Conservation (phyloP, 768 basidiomycete species). For the Hypholoma sublateritium region DNA sequence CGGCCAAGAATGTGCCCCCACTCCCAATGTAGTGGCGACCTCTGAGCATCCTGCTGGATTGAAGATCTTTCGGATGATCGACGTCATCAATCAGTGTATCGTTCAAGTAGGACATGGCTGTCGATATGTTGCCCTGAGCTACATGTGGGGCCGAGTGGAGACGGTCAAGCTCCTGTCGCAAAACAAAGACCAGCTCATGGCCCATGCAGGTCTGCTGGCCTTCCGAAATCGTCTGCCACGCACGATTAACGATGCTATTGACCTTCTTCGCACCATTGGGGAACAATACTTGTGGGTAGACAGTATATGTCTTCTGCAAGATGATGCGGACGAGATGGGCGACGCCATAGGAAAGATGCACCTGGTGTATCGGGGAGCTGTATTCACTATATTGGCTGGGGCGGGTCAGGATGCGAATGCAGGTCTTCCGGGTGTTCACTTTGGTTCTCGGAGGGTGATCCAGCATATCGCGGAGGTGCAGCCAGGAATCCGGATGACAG, state of each 20-base stretch:
- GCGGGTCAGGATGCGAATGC: constrained; percentile 2
- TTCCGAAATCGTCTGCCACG: neutral
- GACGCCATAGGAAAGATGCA: constrained; percentile 5
- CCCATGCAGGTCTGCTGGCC: neutral
- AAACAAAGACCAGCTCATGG: neutral
- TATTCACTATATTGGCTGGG: constrained; percentile 1
- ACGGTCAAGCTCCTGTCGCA: neutral
- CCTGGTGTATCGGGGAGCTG: constrained; percentile 3
- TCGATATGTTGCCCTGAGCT: constrained; percentile 6
- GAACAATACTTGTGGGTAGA: constrained; percentile 7
- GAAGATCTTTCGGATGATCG: constrained; percentile 2
- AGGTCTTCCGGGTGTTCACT: neutral
- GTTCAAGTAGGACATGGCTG: neutral
- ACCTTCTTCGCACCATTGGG: neutral
- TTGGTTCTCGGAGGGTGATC: neutral
- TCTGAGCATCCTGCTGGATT: constrained; percentile 3
- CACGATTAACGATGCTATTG: constrained; percentile 6
- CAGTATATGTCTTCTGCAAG: constrained; percentile 6
- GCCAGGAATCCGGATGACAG: neutral
- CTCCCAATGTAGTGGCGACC: neutral
- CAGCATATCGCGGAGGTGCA: neutral
- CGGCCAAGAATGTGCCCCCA: neutral
- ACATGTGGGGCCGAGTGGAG: constrained; percentile 1
- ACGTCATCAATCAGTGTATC: constrained; percentile 1
- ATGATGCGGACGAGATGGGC: neutral